phyloP scores from a whole-genome alignment of 768 basidiomycete genomes.

The Leucosporidium yakuticum region DNA sequence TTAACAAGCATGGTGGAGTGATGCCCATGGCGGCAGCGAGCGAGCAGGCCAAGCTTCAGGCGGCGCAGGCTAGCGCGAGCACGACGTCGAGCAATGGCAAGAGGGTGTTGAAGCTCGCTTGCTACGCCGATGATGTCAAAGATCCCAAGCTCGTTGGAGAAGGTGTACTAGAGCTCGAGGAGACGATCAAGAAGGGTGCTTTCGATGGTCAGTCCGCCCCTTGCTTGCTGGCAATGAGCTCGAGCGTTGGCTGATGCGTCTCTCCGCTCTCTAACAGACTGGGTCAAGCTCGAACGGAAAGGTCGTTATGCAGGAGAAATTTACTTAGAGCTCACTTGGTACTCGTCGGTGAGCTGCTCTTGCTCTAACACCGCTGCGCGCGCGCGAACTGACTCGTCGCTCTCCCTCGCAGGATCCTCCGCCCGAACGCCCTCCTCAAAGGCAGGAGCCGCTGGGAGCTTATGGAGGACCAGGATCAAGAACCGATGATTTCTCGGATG shows the following conservation, averaged over 20 bases:
- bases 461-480: slow-evolving; percentile 26
- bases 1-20: slow-evolving; percentile 49
- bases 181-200: slow-evolving; percentile 76
- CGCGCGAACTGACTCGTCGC: not conserved
- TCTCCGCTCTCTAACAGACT: slow-evolving; percentile 57
- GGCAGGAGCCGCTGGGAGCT: not conserved
- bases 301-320: slow-evolving; percentile 72
- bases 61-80: slow-evolving; percentile 35
- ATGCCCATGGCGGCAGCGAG: slow-evolving; percentile 39
- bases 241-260: slow-evolving; percentile 41
- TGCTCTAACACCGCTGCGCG: not conserved
- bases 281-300: slow-evolving; percentile 85
- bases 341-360: slow-evolving; percentile 47
- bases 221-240: not conserved
- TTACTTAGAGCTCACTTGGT: slow-evolving; percentile 92
- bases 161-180: slow-evolving; percentile 65
- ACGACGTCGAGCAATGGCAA: slow-evolving; percentile 31
- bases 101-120: slow-evolving; percentile 62
- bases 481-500: not conserved
- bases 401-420: slow-evolving; percentile 11
- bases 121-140: slow-evolving; percentile 71
- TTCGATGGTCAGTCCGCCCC: slow-evolving; percentile 66
- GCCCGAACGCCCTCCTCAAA: not conserved
- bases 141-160: slow-evolving; percentile 76
- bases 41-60: slow-evolving; percentile 33